Evolutionary conservation across 78 protist species (phyloP), one percentile per base, ranked within the genome.

Genomic region (Dictyostelium intermedium): DNA sequence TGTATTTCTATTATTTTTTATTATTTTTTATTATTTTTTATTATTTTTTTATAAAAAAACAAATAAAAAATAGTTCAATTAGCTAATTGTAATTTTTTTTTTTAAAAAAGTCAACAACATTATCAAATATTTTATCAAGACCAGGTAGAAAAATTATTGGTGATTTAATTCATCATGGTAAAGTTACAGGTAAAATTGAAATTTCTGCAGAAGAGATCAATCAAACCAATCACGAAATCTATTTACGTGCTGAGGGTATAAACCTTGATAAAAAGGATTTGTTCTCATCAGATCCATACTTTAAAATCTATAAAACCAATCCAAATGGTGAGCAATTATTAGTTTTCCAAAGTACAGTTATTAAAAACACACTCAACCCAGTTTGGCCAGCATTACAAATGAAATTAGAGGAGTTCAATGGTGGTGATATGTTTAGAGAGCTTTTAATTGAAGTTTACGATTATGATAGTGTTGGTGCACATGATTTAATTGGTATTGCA

Each of bases 401-500:
- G 11, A 10, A 13, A 25, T 66, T 96, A 39, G 81, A 91, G 34
- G 73, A 60, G 1, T 39, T 93, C 10, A 74, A 91, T 32, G 72
- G 73, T 83, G 95, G 97, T 30, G n/a, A n/a, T n/a, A n/a, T n/a
- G n/a, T n/a, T n/a, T n/a, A n/a, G n/a, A n/a, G n/a, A n/a, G n/a
- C n/a, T 96, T 3, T n/a, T 13, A 25, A 41, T 95, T 60, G 83
- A 78, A 23, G 76, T 95, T 39, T 96, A 32, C 16, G 98, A 97
- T 56, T 96, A 61, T 13, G 91, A 96, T 80, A 43, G 84, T 18
- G 56, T 85, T n/a, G 97, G 98, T 25, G 18, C 32, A 37, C 97
- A 82, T 18, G 97, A 97, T n/a, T 74, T 91, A 11, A 97, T 97
- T 45, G 97, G 98, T 25, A 45, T 50, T 47, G 27, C 77, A 39